Evolutionary conservation across 345 rosid species (phyloP).

Genomic region (Diplotaxis tenuifolia): DNA sequence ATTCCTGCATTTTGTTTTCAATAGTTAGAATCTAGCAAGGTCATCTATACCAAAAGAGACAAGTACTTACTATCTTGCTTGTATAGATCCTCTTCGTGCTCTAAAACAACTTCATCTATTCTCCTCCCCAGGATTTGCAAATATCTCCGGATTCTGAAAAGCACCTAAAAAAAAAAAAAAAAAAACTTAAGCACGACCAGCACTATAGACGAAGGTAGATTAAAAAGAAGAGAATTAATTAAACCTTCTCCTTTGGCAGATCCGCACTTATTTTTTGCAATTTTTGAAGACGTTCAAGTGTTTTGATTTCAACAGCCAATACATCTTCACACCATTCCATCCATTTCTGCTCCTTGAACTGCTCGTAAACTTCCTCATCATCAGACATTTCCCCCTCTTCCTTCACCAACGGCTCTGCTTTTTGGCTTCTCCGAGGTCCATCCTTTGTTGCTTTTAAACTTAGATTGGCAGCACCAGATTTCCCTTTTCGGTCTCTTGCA

Average conservation of each 20-base stretch:
- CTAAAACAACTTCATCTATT: constrained; percentile 77
- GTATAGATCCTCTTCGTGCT: constrained; percentile 62
- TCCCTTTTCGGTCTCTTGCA: constrained; percentile 57
- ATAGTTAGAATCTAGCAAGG: neutral
- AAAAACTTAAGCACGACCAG: too few species aligned
- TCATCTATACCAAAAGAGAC: neutral
- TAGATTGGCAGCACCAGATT: constrained; percentile 45
- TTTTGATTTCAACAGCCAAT: constrained; percentile 74
- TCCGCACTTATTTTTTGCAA: constrained; percentile 94
- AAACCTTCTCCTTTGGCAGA: constrained; percentile 93
- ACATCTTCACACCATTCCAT: constrained; percentile 99
- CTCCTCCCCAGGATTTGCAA: constrained; percentile 85
- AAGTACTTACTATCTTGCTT: constrained; percentile 79
- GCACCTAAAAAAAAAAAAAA: too few species aligned
- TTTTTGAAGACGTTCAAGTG: constrained; percentile 73
- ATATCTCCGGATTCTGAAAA: constrained; percentile 86
- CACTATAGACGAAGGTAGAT: neutral
- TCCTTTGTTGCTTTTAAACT: constrained; percentile 43
- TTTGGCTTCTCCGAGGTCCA: constrained; percentile 59
- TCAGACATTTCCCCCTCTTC: constrained; percentile 99
- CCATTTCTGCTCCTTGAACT: constrained; percentile 98
- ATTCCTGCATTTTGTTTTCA: constrained; percentile 56
- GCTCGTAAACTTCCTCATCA: constrained; percentile 89
- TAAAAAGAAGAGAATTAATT: neutral
- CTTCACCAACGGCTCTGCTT: constrained; percentile 71